A percentile compares a stretch with the other conserved stretches of the same genome.
Evolutionary conservation across 345 rosid genomes (phyloP).

Genomic region (Camelina neglecta): DNA sequence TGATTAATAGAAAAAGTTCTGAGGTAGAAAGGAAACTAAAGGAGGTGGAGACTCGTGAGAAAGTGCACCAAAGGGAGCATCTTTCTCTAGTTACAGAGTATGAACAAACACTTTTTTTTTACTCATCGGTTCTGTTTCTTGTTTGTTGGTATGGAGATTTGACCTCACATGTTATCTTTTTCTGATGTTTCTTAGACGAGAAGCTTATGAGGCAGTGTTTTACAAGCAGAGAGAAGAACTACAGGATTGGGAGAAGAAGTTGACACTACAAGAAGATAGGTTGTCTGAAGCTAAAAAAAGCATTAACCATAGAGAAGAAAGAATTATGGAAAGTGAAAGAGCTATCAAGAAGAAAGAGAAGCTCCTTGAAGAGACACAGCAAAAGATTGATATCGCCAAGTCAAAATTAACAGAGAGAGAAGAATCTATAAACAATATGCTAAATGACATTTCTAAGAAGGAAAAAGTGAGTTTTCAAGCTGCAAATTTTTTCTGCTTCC

Average conservation of each 20-base stretch:
- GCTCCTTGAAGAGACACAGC: slow-evolving; percentile 60
- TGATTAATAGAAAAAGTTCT: slow-evolving; percentile 59
- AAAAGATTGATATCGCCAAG: slow-evolving; percentile 53
- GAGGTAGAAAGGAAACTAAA: slow-evolving; percentile 74
- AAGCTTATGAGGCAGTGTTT: slow-evolving; percentile 71
- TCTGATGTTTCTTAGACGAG: slow-evolving; percentile 58
- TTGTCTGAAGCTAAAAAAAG: slow-evolving; percentile 57
- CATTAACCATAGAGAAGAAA: slow-evolving; percentile 63
- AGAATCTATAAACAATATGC: slow-evolving; percentile 49
- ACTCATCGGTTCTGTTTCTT: not conserved
- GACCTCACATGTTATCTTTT: slow-evolving; percentile 8
- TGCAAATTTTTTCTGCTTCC: not conserved
- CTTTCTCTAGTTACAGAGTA: slow-evolving; percentile 78
- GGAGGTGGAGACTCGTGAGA: slow-evolving; percentile 74
- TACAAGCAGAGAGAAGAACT: slow-evolving; percentile 77
- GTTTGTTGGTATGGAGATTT: slow-evolving; percentile 10
- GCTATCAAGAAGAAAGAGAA: slow-evolving; percentile 57
- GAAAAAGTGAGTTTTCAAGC: slow-evolving; percentile 61
- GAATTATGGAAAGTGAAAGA: slow-evolving; percentile 54
- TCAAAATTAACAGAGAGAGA: slow-evolving; percentile 65
- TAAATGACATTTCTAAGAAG: slow-evolving; percentile 58
- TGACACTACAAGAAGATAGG: slow-evolving; percentile 56
- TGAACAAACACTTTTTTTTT: not conserved
- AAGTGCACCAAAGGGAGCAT: slow-evolving; percentile 61
- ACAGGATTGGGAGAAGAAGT: slow-evolving; percentile 73